phyloP scores from a whole-genome alignment of 306 rosid genomes.

The Cucumis hystrix region DNA sequence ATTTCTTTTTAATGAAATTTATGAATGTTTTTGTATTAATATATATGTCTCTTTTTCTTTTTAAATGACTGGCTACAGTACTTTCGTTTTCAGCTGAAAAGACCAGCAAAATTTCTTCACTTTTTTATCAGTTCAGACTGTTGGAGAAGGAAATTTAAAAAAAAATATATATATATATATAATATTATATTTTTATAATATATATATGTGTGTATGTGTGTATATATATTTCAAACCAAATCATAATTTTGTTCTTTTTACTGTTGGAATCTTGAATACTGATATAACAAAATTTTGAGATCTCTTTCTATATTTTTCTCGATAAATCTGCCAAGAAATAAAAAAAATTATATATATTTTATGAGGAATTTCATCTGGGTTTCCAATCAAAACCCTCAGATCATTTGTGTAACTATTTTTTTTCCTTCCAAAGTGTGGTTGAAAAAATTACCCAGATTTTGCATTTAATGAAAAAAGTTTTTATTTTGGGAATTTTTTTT shows the following conservation, averaged over 20 bases:
- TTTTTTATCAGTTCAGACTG: not conserved
- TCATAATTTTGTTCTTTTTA: not conserved
- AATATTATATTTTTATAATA: not conserved
- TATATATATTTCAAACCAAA: not conserved
- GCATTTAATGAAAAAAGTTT: not conserved
- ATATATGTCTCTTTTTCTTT: no score
- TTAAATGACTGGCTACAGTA: not conserved
- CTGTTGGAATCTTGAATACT: constrained; percentile 4
- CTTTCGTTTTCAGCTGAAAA: constrained; percentile 12
- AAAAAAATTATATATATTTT: constrained; percentile 21
- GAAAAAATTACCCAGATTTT: not conserved
- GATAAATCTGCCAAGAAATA: constrained; percentile 1
- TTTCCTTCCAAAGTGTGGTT: not conserved
- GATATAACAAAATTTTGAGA: not conserved
- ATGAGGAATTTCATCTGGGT: constrained; percentile 30
- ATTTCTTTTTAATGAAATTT: no score
- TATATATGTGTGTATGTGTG: not conserved
- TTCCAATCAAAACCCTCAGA: constrained; percentile 14
- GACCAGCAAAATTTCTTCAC: not conserved
- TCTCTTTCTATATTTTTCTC: constrained; percentile 3
- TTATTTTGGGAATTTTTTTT: not conserved
- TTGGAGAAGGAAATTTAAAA: no score
- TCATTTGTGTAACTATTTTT: not conserved
- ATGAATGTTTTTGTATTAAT: no score
- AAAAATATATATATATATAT: not conserved